phyloP scores from a whole-genome alignment of 768 basidiomycete species.

The Lactarius hengduanensis region DNA sequence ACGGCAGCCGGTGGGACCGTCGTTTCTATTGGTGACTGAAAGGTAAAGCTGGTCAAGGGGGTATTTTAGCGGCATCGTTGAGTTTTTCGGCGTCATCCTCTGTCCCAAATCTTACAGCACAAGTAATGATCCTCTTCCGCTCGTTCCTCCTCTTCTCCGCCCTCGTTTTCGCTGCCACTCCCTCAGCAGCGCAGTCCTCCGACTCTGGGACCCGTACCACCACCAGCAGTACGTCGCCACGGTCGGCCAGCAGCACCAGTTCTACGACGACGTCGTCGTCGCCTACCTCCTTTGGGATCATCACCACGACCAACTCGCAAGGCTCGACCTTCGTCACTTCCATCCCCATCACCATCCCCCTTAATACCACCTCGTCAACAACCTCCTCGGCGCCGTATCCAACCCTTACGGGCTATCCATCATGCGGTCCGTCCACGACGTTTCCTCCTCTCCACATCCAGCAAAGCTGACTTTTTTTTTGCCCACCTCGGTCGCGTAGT shows the following conservation, averaged over 20 bases:
- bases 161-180: not conserved
- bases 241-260: not conserved
- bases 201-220: not conserved
- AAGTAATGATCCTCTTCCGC: not conserved
- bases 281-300: conserved; percentile 6
- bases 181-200: not conserved
- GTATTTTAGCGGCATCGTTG: not conserved
- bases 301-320: conserved; percentile 25
- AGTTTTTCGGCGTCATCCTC: not conserved
- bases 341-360: conserved; percentile 26
- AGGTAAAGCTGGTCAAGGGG: not conserved
- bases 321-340: conserved; percentile 24
- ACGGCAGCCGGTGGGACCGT: not conserved
- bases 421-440: conserved; percentile 22
- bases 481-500: conserved; percentile 35
- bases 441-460: not conserved
- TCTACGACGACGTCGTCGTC: not conserved
- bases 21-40: not conserved
- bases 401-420: conserved; percentile 14
- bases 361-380: conserved; percentile 2
- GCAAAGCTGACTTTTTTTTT: not conserved
- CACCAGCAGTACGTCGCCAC: not conserved
- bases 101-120: not conserved
- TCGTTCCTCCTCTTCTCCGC: not conserved
- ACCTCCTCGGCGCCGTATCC: conserved; percentile 22